phyloP scores from a whole-genome alignment of 306 rosid genomes.

The Castanea mollissima region DNA sequence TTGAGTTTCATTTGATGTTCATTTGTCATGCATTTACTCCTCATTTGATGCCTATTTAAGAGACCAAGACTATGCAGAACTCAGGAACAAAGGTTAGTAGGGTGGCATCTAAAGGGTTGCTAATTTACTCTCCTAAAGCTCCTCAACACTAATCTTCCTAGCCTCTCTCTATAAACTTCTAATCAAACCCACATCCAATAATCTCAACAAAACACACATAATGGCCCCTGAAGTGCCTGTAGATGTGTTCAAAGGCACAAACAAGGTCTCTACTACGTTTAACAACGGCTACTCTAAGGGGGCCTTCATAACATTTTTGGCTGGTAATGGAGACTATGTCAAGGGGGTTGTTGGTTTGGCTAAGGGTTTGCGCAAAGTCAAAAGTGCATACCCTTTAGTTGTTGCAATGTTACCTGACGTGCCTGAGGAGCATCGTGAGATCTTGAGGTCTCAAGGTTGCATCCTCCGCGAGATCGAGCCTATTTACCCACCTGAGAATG shows the following conservation, averaged over 20 bases:
- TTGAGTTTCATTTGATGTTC: slow-evolving; percentile 41
- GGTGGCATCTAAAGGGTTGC: slow-evolving; percentile 26
- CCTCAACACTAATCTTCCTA: slow-evolving; percentile 15
- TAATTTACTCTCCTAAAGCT: slow-evolving; percentile 12
- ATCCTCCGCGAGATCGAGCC: slow-evolving; percentile 57
- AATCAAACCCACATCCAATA: not conserved
- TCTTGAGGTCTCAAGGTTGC: slow-evolving; percentile 51
- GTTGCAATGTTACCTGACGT: slow-evolving; percentile 67
- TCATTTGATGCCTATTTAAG: slow-evolving; percentile 28
- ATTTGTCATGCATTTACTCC: slow-evolving; percentile 30
- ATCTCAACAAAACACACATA: not conserved
- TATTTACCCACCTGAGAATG: slow-evolving; percentile 52
- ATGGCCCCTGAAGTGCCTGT: slow-evolving; percentile 33
- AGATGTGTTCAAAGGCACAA: slow-evolving; percentile 18
- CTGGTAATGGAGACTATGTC: slow-evolving; percentile 59
- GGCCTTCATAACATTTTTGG: slow-evolving; percentile 60
- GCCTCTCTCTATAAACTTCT: not conserved
- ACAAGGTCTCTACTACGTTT: slow-evolving; percentile 13
- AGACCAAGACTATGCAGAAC: slow-evolving; percentile 5
- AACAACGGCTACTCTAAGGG: slow-evolving; percentile 24
- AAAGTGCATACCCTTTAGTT: slow-evolving; percentile 51
- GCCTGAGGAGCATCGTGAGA: slow-evolving; percentile 55
- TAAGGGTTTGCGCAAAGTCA: slow-evolving; percentile 53
- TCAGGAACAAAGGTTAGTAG: slow-evolving; percentile 25
- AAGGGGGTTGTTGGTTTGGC: slow-evolving; percentile 68